Conservation (phyloP, 2,329 filamentous ascomycete species). For the Venturia oleaginea region DNA sequence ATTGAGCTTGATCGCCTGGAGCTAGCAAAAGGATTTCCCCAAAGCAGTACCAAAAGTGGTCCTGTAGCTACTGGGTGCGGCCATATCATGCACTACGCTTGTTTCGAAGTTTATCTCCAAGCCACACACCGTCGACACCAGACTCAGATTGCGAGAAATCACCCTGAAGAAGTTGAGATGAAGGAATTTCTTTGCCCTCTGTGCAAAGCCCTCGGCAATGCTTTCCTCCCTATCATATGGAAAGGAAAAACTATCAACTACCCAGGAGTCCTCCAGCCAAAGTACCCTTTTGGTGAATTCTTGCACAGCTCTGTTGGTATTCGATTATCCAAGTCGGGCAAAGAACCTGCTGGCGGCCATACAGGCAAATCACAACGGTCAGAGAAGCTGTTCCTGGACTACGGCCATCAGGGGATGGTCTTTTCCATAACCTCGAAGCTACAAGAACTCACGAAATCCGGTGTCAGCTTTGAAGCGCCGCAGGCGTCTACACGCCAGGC, state of each 20-base stretch:
- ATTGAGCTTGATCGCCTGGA: slow-evolving; percentile 69
- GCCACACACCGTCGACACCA: slow-evolving; percentile 76
- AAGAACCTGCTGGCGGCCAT: slow-evolving; percentile 26
- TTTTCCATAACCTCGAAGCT: slow-evolving; percentile 37
- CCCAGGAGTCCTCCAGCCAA: slow-evolving; percentile 55
- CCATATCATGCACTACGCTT: slow-evolving; percentile 96
- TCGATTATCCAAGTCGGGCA: slow-evolving; percentile 40
- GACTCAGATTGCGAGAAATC: slow-evolving; percentile 88
- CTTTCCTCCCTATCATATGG: slow-evolving; percentile 93
- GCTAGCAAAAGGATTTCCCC: slow-evolving; percentile 80
- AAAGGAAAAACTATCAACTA: slow-evolving; percentile 81
- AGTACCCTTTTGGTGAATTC: slow-evolving; percentile 59
- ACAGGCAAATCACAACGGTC: slow-evolving; percentile 25
- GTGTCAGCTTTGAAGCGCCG: slow-evolving; percentile 1
- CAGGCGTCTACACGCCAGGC: not conserved
- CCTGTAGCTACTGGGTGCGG: slow-evolving; percentile 87
- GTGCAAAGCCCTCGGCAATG: slow-evolving; percentile 92
- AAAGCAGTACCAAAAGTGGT: slow-evolving; percentile 39
- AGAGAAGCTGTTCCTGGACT: slow-evolving; percentile 42
- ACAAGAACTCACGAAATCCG: slow-evolving; percentile 21
- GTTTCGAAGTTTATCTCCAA: slow-evolving; percentile 85
- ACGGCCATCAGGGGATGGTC: slow-evolving; percentile 42
- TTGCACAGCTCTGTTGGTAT: slow-evolving; percentile 50
- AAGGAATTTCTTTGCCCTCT: slow-evolving; percentile 95
- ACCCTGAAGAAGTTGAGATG: slow-evolving; percentile 68